Evolutionary conservation across 176 grass and related monocot species (phyloP), one percentile per base, ranked within the genome.

Genomic region (Lolium rigidum): DNA sequence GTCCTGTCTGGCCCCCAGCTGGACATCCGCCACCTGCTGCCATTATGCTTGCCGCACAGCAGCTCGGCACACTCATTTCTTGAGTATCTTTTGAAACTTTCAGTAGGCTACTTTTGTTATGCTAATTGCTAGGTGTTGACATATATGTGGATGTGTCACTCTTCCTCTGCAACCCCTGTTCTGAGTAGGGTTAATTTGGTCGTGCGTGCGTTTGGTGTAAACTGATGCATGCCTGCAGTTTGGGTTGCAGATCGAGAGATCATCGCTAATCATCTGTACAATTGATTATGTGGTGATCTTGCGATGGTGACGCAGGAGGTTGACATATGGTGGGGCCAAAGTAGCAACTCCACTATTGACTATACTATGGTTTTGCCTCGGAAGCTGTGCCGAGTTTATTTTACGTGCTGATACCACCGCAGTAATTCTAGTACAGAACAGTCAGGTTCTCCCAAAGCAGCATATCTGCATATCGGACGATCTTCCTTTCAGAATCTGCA

Each of bases 121-220:
- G 89, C 70, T n/a, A n/a, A n/a, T n/a, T n/a, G n/a, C n/a, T 87
- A 87, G 84, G 84, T 87, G 74, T 90, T 87, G 88, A 90, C 89
- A 84, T 80, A 38, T 86, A 31, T 54, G 80, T 47, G 31, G 39
- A 73, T 81, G 18, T 47, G 78, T 28, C 57, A 46, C 21, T 47
- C 4, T 47, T 59, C 20, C 18, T 60, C 61, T 31, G 20, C 20
- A 44, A 39, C 16, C 17, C 62, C 62, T 43, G 10, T 48, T 44
- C 26, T 25, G 13, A 35, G 26, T 66, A 47, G 54, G 70, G 31
- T 62, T 82, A 80, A 66, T n/a, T 63, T 69, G 54, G 28, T 8
- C 64, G 47, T 47, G 51, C 86, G 80, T 83, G 86, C 41, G 74
- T 77, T 70, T 51, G 74, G 41, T 88, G 26, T 44, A 15, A 60